Evolutionary conservation across 176 grass and related monocot genomes (phyloP), one percentile per base, ranked within the genome.

Genomic region (Phyllostachys edulis): DNA sequence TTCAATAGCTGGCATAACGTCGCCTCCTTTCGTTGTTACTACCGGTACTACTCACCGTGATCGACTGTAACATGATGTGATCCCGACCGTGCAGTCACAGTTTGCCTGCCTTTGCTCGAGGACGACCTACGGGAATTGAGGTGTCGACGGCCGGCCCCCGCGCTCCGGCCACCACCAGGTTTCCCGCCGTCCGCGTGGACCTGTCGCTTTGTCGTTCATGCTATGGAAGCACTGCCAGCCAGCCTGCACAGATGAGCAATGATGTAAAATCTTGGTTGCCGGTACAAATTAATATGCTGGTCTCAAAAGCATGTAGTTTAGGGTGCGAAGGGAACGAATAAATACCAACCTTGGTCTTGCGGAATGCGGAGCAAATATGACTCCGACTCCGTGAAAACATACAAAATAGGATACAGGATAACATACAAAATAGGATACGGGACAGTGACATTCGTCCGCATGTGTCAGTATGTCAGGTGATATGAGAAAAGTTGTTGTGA

Each of bases 161-260:
- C 21, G n/a, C 56, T 24, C 24, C 27, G 76, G 46, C 34, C 50
- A 44, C 72, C 11, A 78, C 73, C 23, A 55, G 45, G 51, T 72
- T 70, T 37, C 37, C 52, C 3, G 9, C 66, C 59, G 74, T 66
- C 75, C 26, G 34, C 75, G 59, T 84, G 54, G 18, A 21, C 73
- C 21, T 46, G 73, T 60, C 51, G 55, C 7, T 16, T 2, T 41
- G 49, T 61, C 80, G 49, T 36, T 45, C 24, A 38, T 29, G 75
- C 8, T 56, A 45, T 79, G 66, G 71, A 61, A 36, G 39, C 39
- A 11, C 75, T 66, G 80, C 62, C 49, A 75, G 37, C 61, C 49
- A 62, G 39, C 51, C 78, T 67, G 76, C 60, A 41, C 51, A 59
- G 50, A 74, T 67, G 47, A 60, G 20, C 49, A 67, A 50, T 75